Conservation (phyloP, 2,329 filamentous ascomycete genomes). For the Cladosporium oxysporum region DNA sequence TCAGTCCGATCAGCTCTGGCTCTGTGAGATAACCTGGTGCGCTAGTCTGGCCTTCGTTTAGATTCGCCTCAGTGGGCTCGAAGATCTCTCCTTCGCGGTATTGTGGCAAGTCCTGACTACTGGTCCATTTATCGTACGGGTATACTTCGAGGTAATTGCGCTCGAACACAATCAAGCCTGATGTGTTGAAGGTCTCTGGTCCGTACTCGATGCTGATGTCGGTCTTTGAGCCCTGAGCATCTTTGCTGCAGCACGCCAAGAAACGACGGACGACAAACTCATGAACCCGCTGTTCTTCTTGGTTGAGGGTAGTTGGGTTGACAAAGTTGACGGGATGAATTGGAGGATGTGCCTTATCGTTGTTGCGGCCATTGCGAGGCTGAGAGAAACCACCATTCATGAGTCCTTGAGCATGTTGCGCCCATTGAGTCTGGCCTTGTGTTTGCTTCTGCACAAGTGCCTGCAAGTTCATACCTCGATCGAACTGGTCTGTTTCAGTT, state of each 20-base stretch:
- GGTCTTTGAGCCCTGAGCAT: slow-evolving; percentile 82
- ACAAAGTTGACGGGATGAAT: slow-evolving; percentile 95
- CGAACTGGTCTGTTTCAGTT: slow-evolving; percentile 96
- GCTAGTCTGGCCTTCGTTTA: slow-evolving; percentile 87
- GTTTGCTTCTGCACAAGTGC: slow-evolving; percentile 81
- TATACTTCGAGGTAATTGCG: slow-evolving; percentile 95
- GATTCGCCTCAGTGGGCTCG: slow-evolving; percentile 82
- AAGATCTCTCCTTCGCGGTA: slow-evolving; percentile 81
- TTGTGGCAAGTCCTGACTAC: slow-evolving; percentile 75
- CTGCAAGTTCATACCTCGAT: slow-evolving; percentile 81
- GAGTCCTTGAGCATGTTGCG: slow-evolving; percentile 73
- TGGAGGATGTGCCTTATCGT: slow-evolving; percentile 95
- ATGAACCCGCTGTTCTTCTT: slow-evolving; percentile 71
- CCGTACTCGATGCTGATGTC: slow-evolving; percentile 85
- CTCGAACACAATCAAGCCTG: slow-evolving; percentile 81
- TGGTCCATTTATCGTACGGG: slow-evolving; percentile 94
- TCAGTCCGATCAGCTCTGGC: slow-evolving; percentile 89
- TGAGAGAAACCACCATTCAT: slow-evolving; percentile 75
- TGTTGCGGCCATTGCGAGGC: slow-evolving; percentile 80
- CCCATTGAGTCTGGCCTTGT: slow-evolving; percentile 71
- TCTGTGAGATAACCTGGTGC: slow-evolving; percentile 88
- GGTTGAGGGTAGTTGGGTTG: slow-evolving; percentile 59
- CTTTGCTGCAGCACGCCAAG: slow-evolving; percentile 91
- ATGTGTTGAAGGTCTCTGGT: slow-evolving; percentile 76
- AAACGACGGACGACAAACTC: slow-evolving; percentile 92